These are phyloP conservation scores for Gossypium bickii DNA, from an alignment of 345 rosid species.

Conservation along the genomic window DNA sequence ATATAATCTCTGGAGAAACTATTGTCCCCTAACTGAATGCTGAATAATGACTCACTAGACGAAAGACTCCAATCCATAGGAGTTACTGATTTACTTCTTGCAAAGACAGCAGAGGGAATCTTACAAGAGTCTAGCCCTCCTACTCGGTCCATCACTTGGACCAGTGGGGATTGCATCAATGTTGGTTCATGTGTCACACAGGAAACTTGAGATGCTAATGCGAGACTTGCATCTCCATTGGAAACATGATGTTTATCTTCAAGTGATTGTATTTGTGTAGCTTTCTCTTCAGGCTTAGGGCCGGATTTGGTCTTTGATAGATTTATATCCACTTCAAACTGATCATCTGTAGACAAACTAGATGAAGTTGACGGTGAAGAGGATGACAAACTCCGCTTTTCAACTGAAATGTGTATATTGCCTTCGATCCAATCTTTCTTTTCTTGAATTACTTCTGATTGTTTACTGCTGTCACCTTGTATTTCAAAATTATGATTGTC, in stretches of 20 bases:
- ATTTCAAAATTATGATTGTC: slow-evolving; percentile 10
- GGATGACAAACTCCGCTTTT: slow-evolving; percentile 24
- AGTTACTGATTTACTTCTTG: slow-evolving; percentile 32
- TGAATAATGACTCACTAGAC: slow-evolving; percentile 85
- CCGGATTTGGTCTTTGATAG: slow-evolving; percentile 8
- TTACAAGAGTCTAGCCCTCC: slow-evolving; percentile 57
- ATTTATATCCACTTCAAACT: slow-evolving; percentile 16
- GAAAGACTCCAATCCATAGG: slow-evolving; percentile 70
- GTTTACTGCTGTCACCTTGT: slow-evolving; percentile 2
- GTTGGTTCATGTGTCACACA: slow-evolving; percentile 39
- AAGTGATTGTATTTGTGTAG: slow-evolving; percentile 21
- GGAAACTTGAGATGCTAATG: slow-evolving; percentile 35
- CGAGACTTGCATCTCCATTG: slow-evolving; percentile 10
- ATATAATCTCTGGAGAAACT: slow-evolving; percentile 57
- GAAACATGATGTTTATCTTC: slow-evolving; percentile 4
- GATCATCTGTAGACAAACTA: slow-evolving; percentile 32
- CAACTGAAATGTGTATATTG: neutral
- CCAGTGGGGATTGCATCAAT: slow-evolving; percentile 51
- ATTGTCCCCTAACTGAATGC: slow-evolving; percentile 57
- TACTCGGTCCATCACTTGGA: slow-evolving; percentile 65
- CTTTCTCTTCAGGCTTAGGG: slow-evolving; percentile 11
- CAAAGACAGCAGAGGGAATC: slow-evolving; percentile 63
- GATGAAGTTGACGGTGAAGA: slow-evolving; percentile 32
- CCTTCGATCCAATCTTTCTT: neutral
- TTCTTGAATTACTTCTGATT: slow-evolving; percentile 10